Conservation (phyloP, 768 basidiomycete genomes). For the Phaffia australis region DNA sequence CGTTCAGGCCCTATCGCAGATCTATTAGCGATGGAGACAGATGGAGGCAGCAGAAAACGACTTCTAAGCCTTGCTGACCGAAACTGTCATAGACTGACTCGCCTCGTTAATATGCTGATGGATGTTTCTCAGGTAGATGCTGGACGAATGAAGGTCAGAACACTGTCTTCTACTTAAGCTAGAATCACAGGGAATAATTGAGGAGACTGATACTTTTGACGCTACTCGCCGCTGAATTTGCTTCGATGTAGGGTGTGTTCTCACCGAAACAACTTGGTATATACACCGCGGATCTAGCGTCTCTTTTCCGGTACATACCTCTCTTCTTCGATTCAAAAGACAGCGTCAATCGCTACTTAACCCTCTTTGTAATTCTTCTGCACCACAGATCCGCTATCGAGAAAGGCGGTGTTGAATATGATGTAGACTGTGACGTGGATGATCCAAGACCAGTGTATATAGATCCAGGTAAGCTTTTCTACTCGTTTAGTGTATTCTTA, state of each 20-base stretch:
- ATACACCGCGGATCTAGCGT: slow-evolving; percentile 37
- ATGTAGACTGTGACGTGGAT: slow-evolving; percentile 35
- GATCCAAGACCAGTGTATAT: slow-evolving; percentile 29
- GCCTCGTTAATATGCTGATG: slow-evolving; percentile 38
- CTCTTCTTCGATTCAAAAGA: not conserved
- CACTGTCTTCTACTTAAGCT: too few species aligned
- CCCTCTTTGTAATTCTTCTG: not conserved
- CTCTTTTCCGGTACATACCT: slow-evolving; percentile 32
- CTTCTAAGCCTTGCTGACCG: slow-evolving; percentile 30
- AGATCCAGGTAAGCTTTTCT: not conserved
- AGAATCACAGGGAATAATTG: too few species aligned
- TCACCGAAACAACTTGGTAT: slow-evolving; percentile 34
- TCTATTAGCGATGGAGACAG: slow-evolving; percentile 11
- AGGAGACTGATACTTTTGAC: too few species aligned
- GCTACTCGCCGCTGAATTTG: too few species aligned
- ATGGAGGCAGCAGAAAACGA: slow-evolving; percentile 27
- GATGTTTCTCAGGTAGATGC: slow-evolving; percentile 39
- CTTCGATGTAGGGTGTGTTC: slow-evolving; percentile 28
- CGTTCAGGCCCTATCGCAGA: slow-evolving; percentile 32
- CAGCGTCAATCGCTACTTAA: not conserved
- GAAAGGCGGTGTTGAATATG: slow-evolving; percentile 33
- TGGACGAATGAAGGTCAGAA: slow-evolving; percentile 34
- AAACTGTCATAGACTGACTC: slow-evolving; percentile 37
- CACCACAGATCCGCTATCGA: slow-evolving; percentile 35
- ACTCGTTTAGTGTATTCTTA: slow-evolving; percentile 36